phyloP scores from a whole-genome alignment of 1,284 basidiomycete species.

The Pyrrhoderma noxium region DNA sequence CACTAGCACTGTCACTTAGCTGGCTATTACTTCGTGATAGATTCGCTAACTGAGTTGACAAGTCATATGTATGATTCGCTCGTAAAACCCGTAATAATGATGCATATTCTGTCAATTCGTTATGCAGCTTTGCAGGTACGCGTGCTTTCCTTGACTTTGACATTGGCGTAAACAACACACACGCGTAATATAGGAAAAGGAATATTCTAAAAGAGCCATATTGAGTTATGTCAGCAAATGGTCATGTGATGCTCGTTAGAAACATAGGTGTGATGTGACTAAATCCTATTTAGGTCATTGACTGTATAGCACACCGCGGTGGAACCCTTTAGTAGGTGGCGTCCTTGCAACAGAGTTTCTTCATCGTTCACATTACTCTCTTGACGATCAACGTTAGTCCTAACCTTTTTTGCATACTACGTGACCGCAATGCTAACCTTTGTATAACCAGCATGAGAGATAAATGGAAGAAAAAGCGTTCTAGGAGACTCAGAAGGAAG shows the following conservation, averaged over 20 bases:
- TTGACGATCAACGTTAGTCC: constrained; percentile 21
- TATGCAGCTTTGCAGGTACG: constrained; percentile 44
- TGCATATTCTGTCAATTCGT: constrained; percentile 55
- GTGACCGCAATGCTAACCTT: too few species aligned
- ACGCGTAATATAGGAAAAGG: background rate
- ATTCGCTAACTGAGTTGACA: constrained; percentile 37
- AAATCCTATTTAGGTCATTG: background rate
- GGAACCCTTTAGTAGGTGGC: too few species aligned
- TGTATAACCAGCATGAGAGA: constrained; percentile 85
- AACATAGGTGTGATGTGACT: too few species aligned
- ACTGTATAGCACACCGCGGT: background rate
- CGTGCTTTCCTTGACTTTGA: constrained; percentile 36
- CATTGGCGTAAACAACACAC: too few species aligned
- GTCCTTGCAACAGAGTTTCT: background rate
- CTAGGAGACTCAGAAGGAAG: constrained; percentile 80
- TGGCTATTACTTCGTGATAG: too few species aligned
- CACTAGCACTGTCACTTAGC: too few species aligned
- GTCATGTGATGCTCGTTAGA: background rate
- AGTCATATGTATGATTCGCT: constrained; percentile 45
- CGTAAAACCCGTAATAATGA: constrained; percentile 53
- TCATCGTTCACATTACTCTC: constrained; percentile 19
- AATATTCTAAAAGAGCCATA: too few species aligned
- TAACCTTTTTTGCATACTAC: constrained; percentile 8
- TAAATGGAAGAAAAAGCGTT: constrained; percentile 90
- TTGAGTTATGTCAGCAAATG: background rate